These are phyloP conservation scores for Leccinum rimulosum DNA, from an alignment of 768 basidiomycete species.

Conservation along the genomic window DNA sequence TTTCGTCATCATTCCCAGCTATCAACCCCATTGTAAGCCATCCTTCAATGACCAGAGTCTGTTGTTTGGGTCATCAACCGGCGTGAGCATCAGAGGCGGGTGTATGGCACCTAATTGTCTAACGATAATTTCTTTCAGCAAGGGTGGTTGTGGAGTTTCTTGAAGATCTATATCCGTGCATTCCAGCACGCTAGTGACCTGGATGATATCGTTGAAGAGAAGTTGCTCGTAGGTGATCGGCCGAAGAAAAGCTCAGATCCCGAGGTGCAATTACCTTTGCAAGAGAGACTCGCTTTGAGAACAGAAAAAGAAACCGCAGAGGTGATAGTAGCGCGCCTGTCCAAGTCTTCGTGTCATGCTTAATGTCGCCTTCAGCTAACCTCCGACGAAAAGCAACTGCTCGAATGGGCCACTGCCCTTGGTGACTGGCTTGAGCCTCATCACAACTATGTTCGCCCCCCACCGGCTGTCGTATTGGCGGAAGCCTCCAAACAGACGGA, in stretches of 20 bases:
- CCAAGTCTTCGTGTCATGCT: neutral
- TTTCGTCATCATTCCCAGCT: constrained; percentile 71
- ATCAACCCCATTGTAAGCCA: constrained; percentile 57
- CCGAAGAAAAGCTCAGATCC: constrained; percentile 60
- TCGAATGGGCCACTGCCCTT: constrained; percentile 59
- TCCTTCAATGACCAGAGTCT: constrained; percentile 66
- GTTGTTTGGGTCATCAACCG: constrained; percentile 60
- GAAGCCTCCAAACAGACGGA: constrained; percentile 74
- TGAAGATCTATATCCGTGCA: constrained; percentile 75
- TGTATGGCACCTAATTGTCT: neutral
- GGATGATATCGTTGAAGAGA: constrained; percentile 78
- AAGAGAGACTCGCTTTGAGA: constrained; percentile 53
- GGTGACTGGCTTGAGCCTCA: constrained; percentile 77
- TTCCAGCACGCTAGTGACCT: constrained; percentile 79
- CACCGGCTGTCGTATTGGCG: constrained; percentile 64
- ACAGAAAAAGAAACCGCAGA: constrained; percentile 53
- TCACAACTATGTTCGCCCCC: constrained; percentile 71
- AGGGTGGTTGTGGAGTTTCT: constrained; percentile 69
- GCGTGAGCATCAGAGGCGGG: constrained; percentile 42
- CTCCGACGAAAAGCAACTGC: constrained; percentile 53
- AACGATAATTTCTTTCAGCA: constrained; percentile 38
- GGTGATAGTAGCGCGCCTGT: constrained; percentile 33
- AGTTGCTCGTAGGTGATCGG: constrained; percentile 75
- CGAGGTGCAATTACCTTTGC: constrained; percentile 49
- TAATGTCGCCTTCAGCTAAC: constrained; percentile 51